A percentile compares a stretch with the other conserved stretches of the same genome.
These are phyloP conservation scores for Annona cherimola DNA, from an alignment of 164 flowering plant species.

Conservation along the genomic window DNA sequence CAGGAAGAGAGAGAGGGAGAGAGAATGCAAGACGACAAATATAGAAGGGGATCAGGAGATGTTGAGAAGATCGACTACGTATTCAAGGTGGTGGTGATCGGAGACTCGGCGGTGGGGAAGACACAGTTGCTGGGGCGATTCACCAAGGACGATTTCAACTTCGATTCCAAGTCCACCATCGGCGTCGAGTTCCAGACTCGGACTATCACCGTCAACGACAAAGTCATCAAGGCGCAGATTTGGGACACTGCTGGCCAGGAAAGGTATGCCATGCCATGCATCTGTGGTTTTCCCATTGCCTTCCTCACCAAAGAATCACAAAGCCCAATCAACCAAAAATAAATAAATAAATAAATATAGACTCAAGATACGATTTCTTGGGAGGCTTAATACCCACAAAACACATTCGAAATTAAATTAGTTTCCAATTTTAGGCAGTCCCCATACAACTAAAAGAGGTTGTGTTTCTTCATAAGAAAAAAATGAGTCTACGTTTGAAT, in stretches of 20 bases:
- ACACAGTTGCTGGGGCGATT: conserved; percentile 61
- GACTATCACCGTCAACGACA: conserved; percentile 45
- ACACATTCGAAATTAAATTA: too few species aligned
- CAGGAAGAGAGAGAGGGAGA: background rate
- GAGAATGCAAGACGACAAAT: conserved; percentile 2
- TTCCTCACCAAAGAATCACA: too few species aligned
- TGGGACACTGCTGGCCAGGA: conserved; percentile 90
- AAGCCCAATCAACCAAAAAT: too few species aligned
- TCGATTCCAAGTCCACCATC: conserved; percentile 75
- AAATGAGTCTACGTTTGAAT: too few species aligned
- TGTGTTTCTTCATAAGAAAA: too few species aligned
- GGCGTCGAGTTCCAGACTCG: conserved; percentile 84
- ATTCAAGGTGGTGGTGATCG: conserved; percentile 69
- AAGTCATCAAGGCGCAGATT: conserved; percentile 79
- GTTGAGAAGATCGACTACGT: conserved; percentile 50
- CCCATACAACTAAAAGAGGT: too few species aligned
- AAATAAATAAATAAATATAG: too few species aligned
- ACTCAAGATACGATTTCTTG: too few species aligned
- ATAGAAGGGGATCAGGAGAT: background rate
- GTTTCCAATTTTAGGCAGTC: too few species aligned
- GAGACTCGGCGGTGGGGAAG: conserved; percentile 80
- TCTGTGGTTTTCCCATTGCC: background rate
- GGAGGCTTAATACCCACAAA: too few species aligned
- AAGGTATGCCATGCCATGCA: conserved; percentile 28
- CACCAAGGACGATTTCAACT: conserved; percentile 52